Base-by-base conservation (phyloP, 2,329 filamentous ascomycete genomes). In the Sclerotiophoma versabilis region DNA sequence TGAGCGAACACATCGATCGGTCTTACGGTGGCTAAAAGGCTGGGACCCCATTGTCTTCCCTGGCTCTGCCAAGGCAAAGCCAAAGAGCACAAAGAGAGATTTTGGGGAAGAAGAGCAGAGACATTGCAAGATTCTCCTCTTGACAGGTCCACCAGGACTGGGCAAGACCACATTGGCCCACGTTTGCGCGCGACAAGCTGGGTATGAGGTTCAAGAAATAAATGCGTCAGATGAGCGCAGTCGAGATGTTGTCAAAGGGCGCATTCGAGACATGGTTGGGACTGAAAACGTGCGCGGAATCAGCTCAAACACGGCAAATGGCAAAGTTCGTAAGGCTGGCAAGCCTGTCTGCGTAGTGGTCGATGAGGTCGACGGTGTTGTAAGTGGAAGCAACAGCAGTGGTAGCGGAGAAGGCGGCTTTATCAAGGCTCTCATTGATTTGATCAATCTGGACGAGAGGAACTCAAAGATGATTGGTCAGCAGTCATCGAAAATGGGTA, bases 211-310 rank as follows among this genome's bases (percentile, higher is more conserved):
- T 1, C 84, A 98, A 70, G 95, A 99, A 73, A 96, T 99, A 76
- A 99, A 99, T 67, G 95, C 96, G 8, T 98, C 93, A 66, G 95
- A 99, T 70, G 96, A 99, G 71, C 84, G 95, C 66, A 96, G 92
- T 69, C 84, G 85, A 25, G 87, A 93, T 68, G 92, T 99, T 1
- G 95, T 99, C 29, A 95, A 91, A 71, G 92, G 91, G 6, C 85
- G 92, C 14, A 97, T 99, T 62, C 85, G 91, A 64, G 96, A 96
- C 51, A 93, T 91, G 73, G 83, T 99, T 27, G 93, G 91, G 0
- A 99, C 95, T 0, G 93, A 99, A 73, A 97, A 91, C 55, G 93
- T 99, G 57, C 95, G 84, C 23, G 87, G 91, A 8, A 82, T 85
- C 50, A 85, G 89, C 49, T 78, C 76, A 2, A 85, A 80, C 57